phyloP scores from a whole-genome alignment of 2,329 filamentous ascomycete genomes.

The Penicillium vulpinum region DNA sequence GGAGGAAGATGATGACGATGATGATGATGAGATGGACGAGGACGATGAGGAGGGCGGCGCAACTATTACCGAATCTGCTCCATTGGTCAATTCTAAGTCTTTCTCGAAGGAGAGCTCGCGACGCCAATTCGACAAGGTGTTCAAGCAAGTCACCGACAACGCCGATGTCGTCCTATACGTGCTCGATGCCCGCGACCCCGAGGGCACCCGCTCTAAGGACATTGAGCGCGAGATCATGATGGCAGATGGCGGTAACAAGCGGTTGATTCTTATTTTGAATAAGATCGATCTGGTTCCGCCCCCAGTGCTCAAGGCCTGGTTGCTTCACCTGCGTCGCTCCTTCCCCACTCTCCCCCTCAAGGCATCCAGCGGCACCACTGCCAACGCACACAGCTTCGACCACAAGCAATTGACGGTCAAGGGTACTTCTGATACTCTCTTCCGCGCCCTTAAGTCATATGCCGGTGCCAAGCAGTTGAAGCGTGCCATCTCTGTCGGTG shows the following conservation, averaged over 20 bases:
- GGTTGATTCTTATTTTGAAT: conserved; percentile 88
- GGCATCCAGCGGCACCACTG: conserved; percentile 75
- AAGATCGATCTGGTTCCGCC: conserved; percentile 91
- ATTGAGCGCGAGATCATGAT: conserved; percentile 90
- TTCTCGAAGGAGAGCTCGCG: conserved; percentile 64
- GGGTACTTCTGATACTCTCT: conserved; percentile 78
- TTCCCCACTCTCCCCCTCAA: conserved; percentile 90
- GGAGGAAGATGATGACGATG: conserved; percentile 57
- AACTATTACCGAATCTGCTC: conserved; percentile 52
- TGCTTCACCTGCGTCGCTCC: conserved; percentile 78
- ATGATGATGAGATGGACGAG: conserved; percentile 54
- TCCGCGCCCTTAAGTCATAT: conserved; percentile 87
- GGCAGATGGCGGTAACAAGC: conserved; percentile 78
- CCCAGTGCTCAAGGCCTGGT: conserved; percentile 78
- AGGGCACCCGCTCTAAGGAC: conserved; percentile 85
- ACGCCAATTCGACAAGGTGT: conserved; percentile 90
- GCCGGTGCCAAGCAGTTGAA: conserved; percentile 81
- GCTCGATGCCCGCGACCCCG: conserved; percentile 85
- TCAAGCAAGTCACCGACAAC: conserved; percentile 86
- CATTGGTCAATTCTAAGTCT: conserved; percentile 35
- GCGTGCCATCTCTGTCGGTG: conserved; percentile 84
- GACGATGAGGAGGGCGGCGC: conserved; percentile 52
- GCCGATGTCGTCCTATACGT: conserved; percentile 92
- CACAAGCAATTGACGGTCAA: conserved; percentile 86
- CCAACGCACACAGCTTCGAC: conserved; percentile 88